Evolutionary conservation across 192 early-diverging fungal species (phyloP), one percentile per base, ranked within the genome.

Genomic region (Coemansia sp.): DNA sequence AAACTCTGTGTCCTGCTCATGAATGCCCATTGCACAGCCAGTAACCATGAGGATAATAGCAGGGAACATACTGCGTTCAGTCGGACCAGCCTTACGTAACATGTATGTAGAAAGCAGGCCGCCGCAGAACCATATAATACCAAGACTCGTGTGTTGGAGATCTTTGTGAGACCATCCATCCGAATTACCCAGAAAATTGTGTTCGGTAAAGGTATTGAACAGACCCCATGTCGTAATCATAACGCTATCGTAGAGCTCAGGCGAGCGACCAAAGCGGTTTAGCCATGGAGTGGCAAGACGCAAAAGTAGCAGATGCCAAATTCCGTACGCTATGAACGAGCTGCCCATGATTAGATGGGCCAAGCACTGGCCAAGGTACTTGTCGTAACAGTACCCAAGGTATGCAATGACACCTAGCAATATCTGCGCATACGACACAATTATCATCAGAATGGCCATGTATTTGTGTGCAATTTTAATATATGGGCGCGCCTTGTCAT

Each of bases 301-400:
- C 54, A 88, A 54, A 3, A 81, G 72, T 22, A 90, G 54, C 25
- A 90, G 64, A 54, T 87, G 67, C 46, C 86, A 78, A 8, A 90
- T 80, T 51, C 88, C 88, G 69, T 90, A 90, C 8, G 74, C 86
- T 27, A 87, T 70, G 75, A 90, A 90, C 54, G 88, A 90, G 32
- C 85, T 87, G 25, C 88, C 88, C 88, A 90, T 90, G 59, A 90
- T 90, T 59, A 88, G 84, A 65, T 90, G 88, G 3, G 88, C 88
- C 61, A 90, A 66, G 51, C 88, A 90, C 64, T 90, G 88, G 20
- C 87, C 88, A 5, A 80, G 75, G 55, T 79, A 76, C 2, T 85
- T 87, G 59, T 65, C 87, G 61, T 86, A 87, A 62, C 88, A 90
- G 57, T 84, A 90, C 6, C 86, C 88, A 42, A 84, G 70, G 65